These are phyloP conservation scores for Ceratobasidium sp. DNA, from an alignment of 1,284 basidiomycete species.

Conservation along the genomic window DNA sequence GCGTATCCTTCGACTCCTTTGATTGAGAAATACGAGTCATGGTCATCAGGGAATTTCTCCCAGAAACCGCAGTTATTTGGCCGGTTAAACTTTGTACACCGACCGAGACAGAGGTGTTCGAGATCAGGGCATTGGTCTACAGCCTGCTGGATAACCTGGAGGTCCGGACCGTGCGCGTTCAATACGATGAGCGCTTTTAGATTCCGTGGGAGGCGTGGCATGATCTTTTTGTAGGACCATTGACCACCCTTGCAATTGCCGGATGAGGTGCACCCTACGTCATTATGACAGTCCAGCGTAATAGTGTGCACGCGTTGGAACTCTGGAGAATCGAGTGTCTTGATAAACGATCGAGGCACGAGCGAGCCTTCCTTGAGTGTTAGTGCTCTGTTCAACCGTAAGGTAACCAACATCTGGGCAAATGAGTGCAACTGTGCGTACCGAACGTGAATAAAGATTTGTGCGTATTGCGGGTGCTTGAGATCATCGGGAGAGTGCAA, in stretches of 20 bases:
- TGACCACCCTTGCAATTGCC: background rate
- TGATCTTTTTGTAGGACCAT: conserved; percentile 37
- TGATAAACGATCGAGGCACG: background rate
- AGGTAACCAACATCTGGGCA: too few species aligned
- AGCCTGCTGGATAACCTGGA: conserved; percentile 34
- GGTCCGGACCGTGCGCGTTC: conserved; percentile 37
- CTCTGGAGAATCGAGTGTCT: conserved; percentile 6
- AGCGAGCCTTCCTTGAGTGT: background rate
- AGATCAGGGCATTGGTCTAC: conserved; percentile 33
- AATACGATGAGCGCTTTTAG: conserved; percentile 24
- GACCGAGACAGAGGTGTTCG: conserved; percentile 27
- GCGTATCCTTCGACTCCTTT: conserved; percentile 37
- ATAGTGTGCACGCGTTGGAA: conserved; percentile 14
- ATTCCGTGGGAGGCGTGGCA: conserved; percentile 16
- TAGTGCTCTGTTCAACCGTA: background rate
- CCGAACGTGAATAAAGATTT: conserved; percentile 1
- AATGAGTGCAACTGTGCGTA: background rate
- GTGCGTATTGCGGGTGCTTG: background rate
- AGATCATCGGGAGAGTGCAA: conserved; percentile 10
- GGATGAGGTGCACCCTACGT: conserved; percentile 25
- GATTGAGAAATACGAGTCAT: conserved; percentile 41
- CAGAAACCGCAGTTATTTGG: conserved; percentile 21
- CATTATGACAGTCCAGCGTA: conserved; percentile 38
- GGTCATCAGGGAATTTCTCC: conserved; percentile 30
- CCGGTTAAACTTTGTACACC: conserved; percentile 36